Percentiles rank a stretch among this genome's conserved stretches.
Evolutionary conservation across 2,329 filamentous ascomycete genomes (phyloP).

Genomic region (Cercospora zeina): DNA sequence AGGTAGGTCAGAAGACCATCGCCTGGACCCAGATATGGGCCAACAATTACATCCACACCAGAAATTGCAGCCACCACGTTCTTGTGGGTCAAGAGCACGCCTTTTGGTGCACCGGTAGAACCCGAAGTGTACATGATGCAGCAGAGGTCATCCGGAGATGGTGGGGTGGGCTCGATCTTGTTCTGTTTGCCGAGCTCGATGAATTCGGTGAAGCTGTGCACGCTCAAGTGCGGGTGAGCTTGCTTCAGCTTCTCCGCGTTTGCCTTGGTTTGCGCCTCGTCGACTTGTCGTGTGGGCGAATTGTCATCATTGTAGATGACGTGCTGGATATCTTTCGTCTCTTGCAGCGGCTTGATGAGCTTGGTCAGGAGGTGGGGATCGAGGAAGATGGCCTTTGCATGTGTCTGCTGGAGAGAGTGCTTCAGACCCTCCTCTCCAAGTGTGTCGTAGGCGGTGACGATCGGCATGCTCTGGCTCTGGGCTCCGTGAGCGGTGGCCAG

Average conservation of each 20-base stretch:
- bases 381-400: conserved; percentile 79
- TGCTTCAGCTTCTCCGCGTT: conserved; percentile 57
- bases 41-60: conserved; percentile 76
- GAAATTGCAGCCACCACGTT: conserved; percentile 79
- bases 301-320: conserved; percentile 61
- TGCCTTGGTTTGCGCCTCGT: conserved; percentile 51
- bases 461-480: conserved; percentile 80
- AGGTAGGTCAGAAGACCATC: conserved; percentile 88
- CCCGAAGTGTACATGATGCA: conserved; percentile 85
- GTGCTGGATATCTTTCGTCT: conserved; percentile 57
- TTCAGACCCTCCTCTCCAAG: conserved; percentile 80
- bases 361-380: conserved; percentile 71
- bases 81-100: conserved; percentile 77
- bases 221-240: conserved; percentile 54
- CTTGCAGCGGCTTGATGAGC: conserved; percentile 56
- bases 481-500: conserved; percentile 69
- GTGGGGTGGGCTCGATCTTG: conserved; percentile 68
- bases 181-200: conserved; percentile 62
- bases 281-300: conserved; percentile 35
- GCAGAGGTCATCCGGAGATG: conserved; percentile 73
- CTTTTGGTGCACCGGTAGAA: conserved; percentile 85
- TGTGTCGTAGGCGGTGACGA: conserved; percentile 94
- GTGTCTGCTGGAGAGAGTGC: conserved; percentile 81
- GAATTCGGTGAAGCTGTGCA: conserved; percentile 59
- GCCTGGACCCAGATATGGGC: conserved; percentile 71